Conservation (phyloP, 169 alveolate species). For the Plasmodium yoelii region DNA sequence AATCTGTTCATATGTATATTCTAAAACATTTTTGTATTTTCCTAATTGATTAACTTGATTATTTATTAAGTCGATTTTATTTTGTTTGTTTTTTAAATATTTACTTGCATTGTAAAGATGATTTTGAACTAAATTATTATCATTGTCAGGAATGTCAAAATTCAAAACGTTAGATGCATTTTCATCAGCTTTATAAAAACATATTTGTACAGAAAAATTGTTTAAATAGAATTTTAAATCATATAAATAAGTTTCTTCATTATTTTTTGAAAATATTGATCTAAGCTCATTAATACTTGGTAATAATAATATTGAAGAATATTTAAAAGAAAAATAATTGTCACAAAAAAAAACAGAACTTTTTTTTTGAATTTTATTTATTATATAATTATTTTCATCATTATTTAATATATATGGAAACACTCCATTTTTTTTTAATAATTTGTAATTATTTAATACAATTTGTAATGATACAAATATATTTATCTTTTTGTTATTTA, state of each 20-base stretch:
- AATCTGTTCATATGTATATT: not conserved
- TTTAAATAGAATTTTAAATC: conserved; percentile 24
- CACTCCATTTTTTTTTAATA: conserved; percentile 17
- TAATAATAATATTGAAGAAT: conserved; percentile 16
- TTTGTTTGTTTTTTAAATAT: too few relatives aligned
- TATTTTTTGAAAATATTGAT: not conserved
- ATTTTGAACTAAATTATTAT: too few relatives aligned
- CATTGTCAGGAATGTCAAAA: too few relatives aligned
- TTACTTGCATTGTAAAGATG: too few relatives aligned
- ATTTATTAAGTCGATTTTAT: too few relatives aligned
- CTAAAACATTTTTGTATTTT: not conserved
- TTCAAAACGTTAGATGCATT: not conserved
- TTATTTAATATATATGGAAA: conserved; percentile 15
- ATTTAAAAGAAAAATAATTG: conserved; percentile 7
- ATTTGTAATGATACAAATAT: conserved; percentile 38
- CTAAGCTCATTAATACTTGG: conserved; percentile 24
- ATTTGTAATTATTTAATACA: conserved; percentile 42
- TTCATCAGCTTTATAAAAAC: conserved; percentile 13
- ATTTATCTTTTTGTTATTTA: conserved; percentile 26
- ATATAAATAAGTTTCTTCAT: not conserved
- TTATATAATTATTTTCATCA: conserved; percentile 9
- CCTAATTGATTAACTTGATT: too few relatives aligned
- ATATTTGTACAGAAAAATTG: conserved; percentile 57
- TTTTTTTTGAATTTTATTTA: conserved; percentile 54
- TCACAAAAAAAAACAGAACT: conserved; percentile 22